Conservation (phyloP, 2,329 filamentous ascomycete species). For the Zasmidium angulare region DNA sequence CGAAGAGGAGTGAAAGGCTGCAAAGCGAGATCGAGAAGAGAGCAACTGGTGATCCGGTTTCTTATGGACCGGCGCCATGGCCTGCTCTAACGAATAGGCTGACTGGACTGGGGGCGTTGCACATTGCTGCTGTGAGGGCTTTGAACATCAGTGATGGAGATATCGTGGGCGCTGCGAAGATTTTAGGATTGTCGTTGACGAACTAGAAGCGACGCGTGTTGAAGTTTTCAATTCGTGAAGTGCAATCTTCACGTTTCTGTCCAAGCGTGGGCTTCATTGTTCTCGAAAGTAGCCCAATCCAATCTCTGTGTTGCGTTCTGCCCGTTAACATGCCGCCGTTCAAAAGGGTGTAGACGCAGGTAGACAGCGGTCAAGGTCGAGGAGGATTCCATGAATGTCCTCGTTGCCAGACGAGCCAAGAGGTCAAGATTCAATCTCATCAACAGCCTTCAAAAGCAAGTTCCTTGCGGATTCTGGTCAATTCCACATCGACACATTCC, state of each 20-base stretch:
- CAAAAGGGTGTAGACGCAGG: too few relatives aligned
- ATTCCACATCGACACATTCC: conserved; percentile 15
- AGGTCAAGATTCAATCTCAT: too few relatives aligned
- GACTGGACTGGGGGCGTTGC: conserved; percentile 8
- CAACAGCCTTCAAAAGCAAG: conserved; percentile 14
- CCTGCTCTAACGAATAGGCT: conserved; percentile 18
- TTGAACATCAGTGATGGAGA: conserved; percentile 22
- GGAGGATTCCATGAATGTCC: too few relatives aligned
- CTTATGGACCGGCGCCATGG: conserved; percentile 21
- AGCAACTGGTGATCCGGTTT: not conserved
- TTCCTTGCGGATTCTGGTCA: conserved; percentile 13
- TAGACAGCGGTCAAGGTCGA: too few relatives aligned
- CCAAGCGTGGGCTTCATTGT: too few relatives aligned
- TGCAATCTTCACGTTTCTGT: too few relatives aligned
- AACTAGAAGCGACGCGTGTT: too few relatives aligned
- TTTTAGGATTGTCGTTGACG: conserved; percentile 13
- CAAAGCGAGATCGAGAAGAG: conserved; percentile 11
- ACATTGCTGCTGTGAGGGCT: conserved; percentile 16
- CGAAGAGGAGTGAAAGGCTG: conserved; percentile 4
- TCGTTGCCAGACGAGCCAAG: too few relatives aligned
- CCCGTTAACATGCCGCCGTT: too few relatives aligned
- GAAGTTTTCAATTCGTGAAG: too few relatives aligned
- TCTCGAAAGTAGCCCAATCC: too few relatives aligned
- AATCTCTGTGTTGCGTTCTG: too few relatives aligned
- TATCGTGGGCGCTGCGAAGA: conserved; percentile 8